Evolutionary conservation across 108 stramenopile species (phyloP), one percentile per base, ranked within the genome.

Genomic region (Cyclotella choctawhatcheeana): DNA sequence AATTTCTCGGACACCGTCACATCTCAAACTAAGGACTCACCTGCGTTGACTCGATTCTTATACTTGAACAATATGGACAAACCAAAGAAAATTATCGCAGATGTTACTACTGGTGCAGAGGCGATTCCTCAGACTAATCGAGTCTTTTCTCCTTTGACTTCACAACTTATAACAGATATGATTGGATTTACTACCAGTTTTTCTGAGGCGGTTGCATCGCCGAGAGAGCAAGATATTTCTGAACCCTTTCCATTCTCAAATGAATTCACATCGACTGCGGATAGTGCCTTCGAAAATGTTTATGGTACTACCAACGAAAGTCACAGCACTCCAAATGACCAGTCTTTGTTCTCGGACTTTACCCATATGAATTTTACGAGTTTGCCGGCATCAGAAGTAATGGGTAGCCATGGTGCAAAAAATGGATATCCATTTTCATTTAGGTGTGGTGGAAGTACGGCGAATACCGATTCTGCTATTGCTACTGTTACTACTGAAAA

Each of bases 121-220:
- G 27, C 27, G 16, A 1, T 13, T 12, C 10, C 29, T 31, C 55
- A 14, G 13, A 6, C 12, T 18, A n/a, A 30, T 10, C 14, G 31
- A 31, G 29, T 56, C 14, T 56, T 31, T 12, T 31, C 29, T 31
- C 27, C 55, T 29, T 18, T 30, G 18, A 30, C 12, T 31, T 12
- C 29, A 30, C 27, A 56, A 56, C 1, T 56, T 12, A 12, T 56
- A 1, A 31, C 55, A 14, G 55, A 56, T 31, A 56, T 56, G 29
- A 56, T 56, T 29, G 55, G 55, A 27, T 56, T 30, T 1, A 56
- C 55, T n/a, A 31, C 55, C 13, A 56, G 55, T 30, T 56, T 56
- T 56, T 52, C 51, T 3, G 51, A 52, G n/a, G 51, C 20, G 2
- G 10, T 52, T 10, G 51, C 24, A 22, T 52, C 51, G 1, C 51